phyloP scores from a whole-genome alignment of 768 basidiomycete species.

The Mrakia gelida region DNA sequence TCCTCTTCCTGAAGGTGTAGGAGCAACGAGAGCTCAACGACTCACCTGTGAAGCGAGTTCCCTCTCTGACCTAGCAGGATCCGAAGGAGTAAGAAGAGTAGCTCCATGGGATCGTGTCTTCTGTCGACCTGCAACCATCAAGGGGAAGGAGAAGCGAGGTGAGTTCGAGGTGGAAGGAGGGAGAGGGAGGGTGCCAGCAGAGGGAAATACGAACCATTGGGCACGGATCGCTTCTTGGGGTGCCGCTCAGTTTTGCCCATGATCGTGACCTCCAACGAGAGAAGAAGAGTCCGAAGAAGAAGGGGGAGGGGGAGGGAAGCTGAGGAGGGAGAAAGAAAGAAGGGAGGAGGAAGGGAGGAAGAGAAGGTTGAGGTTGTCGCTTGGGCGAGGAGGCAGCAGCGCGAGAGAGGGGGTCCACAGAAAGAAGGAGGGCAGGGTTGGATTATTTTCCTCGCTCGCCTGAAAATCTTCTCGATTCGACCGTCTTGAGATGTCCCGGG shows the following conservation, averaged over 20 bases:
- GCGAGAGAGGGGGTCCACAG: not conserved
- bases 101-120: slow-evolving; percentile 13
- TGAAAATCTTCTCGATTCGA: no score
- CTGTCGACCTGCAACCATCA: not conserved
- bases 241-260: not conserved
- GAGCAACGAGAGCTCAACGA: no score
- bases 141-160: not conserved
- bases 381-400: not conserved
- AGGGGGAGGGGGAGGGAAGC: not conserved
- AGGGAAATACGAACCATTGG: not conserved
- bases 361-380: not conserved
- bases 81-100: not conserved
- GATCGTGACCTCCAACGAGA: no score
- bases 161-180: no score
- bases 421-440: not conserved
- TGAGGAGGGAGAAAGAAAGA: not conserved
- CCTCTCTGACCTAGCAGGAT: slow-evolving; percentile 9
- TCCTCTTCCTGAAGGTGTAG: not conserved
- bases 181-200: slow-evolving; percentile 3
- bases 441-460: not conserved
- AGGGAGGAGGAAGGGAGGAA: not conserved
- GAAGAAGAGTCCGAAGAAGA: not conserved
- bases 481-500: no score
- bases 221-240: not conserved
- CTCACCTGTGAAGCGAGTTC: slow-evolving; percentile 19